Evolutionary conservation across 768 basidiomycete species (phyloP).

Genomic region (Terana coerulea): DNA sequence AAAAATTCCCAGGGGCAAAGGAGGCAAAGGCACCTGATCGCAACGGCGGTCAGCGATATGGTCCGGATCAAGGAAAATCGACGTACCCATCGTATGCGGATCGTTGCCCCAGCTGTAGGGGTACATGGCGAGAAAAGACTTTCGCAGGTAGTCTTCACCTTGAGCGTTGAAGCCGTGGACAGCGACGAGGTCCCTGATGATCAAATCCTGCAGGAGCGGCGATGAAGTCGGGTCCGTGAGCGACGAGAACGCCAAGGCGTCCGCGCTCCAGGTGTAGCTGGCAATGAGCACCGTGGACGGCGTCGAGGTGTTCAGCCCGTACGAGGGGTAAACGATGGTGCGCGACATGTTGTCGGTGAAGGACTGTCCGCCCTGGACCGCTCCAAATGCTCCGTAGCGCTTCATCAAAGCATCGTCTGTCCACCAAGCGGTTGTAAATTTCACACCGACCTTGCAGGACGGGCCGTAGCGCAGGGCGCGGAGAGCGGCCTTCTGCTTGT

Average conservation of each 20-base stretch:
- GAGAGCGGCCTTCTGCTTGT: slow-evolving; percentile 28
- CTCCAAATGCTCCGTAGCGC: not conserved
- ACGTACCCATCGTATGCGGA: slow-evolving; percentile 32
- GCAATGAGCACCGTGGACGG: slow-evolving; percentile 17
- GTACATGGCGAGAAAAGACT: too few relatives aligned
- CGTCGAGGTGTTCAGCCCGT: slow-evolving; percentile 22
- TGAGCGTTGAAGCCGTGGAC: slow-evolving; percentile 3
- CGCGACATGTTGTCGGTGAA: slow-evolving; percentile 32
- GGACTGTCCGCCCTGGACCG: slow-evolving; percentile 28
- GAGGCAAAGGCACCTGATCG: slow-evolving; percentile 36
- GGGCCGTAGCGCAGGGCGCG: slow-evolving; percentile 35
- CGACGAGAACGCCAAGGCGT: slow-evolving; percentile 27
- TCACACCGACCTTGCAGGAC: slow-evolving; percentile 39
- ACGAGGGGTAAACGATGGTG: slow-evolving; percentile 36
- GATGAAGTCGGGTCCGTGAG: slow-evolving; percentile 11
- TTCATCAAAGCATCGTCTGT: slow-evolving; percentile 19
- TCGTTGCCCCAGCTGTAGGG: slow-evolving; percentile 34
- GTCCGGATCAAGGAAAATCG: not conserved
- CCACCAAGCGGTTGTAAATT: slow-evolving; percentile 45
- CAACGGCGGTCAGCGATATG: not conserved
- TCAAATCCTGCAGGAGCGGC: not conserved
- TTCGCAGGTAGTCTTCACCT: too few relatives aligned
- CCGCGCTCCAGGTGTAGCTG: slow-evolving; percentile 28
- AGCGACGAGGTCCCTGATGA: slow-evolving; percentile 5
- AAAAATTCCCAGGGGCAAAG: slow-evolving; percentile 39